phyloP scores from a whole-genome alignment of 257 asterid genomes.

The Primulina huaijiensis region DNA sequence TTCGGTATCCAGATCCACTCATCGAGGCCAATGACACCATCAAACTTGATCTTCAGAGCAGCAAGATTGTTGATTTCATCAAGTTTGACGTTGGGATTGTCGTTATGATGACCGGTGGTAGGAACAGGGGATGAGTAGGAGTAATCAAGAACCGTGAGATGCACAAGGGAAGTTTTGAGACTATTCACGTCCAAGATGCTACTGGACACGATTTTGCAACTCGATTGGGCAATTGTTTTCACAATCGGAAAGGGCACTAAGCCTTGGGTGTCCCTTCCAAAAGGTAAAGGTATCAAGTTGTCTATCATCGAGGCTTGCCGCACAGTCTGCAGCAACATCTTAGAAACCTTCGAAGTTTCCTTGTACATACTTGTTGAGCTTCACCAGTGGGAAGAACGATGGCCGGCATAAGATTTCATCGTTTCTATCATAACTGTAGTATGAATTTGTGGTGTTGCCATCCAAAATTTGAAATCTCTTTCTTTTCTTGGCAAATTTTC shows the following conservation, averaged over 20 bases:
- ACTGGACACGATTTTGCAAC: conserved; percentile 29
- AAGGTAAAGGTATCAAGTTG: conserved; percentile 41
- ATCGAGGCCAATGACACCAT: conserved; percentile 20
- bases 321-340: conserved; percentile 29
- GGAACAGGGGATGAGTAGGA: conserved; percentile 22
- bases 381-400: too few species aligned
- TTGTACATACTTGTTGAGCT: too few species aligned
- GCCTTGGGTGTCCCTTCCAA: conserved; percentile 43
- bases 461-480: too few species aligned
- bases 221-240: conserved; percentile 33
- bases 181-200: conserved; percentile 18
- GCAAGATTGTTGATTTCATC: conserved; percentile 21
- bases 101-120: conserved; percentile 25
- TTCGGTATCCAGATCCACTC: conserved; percentile 16
- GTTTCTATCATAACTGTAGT: too few species aligned
- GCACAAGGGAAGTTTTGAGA: conserved; percentile 26
- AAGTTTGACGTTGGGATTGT: conserved; percentile 21
- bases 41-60: conserved; percentile 11
- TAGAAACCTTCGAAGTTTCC: conserved; percentile 7
- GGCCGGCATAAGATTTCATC: too few species aligned
- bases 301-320: conserved; percentile 33
- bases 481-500: too few species aligned
- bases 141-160: conserved; percentile 25
- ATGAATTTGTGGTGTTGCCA: too few species aligned
- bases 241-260: conserved; percentile 37